Evolutionary conservation across 2,329 filamentous ascomycete species (phyloP).

Genomic region (Venturia carpophila): DNA sequence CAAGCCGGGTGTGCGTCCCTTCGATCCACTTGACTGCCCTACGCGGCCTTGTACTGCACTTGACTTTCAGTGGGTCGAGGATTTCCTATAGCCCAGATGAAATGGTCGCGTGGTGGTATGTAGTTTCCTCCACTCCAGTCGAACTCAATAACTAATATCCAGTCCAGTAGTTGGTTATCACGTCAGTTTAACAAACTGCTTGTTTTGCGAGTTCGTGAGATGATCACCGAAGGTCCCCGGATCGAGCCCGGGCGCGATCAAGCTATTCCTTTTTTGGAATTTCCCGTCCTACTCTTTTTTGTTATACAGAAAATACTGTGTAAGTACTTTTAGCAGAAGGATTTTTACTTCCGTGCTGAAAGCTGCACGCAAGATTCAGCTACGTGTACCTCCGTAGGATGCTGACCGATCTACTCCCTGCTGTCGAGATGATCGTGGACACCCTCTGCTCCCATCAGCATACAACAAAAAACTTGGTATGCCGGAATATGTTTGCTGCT

Average conservation of each 20-base stretch:
- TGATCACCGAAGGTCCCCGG: constrained; percentile 1
- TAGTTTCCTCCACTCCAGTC: neutral
- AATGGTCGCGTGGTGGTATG: constrained; percentile 2
- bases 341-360: neutral
- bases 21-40: no score
- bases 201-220: neutral
- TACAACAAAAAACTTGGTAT: no score
- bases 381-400: neutral
- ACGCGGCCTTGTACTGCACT: no score
- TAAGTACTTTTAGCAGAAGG: no score
- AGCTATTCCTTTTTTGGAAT: neutral
- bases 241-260: neutral
- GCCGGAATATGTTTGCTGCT: no score
- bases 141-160: neutral
- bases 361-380: neutral
- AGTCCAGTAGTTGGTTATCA: constrained; percentile 38
- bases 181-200: constrained; percentile 36
- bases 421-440: no score
- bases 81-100: no score
- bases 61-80: no score
- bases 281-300: neutral
- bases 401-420: neutral
- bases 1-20: neutral
- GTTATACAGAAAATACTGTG: no score
- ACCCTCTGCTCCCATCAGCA: no score